phyloP scores from a whole-genome alignment of 2,329 filamentous ascomycete species.

The Colletotrichum simmondsii region DNA sequence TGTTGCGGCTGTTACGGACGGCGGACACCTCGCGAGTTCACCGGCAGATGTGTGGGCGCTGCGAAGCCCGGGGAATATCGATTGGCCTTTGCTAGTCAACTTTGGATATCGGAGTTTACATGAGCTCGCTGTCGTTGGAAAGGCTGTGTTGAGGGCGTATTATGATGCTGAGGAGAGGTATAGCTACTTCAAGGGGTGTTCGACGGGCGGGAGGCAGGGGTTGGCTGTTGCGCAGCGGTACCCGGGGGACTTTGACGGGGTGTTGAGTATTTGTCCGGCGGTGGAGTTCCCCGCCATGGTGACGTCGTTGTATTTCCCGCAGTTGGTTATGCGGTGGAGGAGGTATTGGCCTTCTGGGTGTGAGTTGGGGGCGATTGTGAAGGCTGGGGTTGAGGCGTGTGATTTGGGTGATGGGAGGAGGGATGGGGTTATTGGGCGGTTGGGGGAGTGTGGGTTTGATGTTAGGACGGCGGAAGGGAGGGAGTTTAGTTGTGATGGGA shows the following conservation, averaged over 20 bases:
- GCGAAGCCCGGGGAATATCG: constrained; percentile 13
- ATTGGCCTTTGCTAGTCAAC: constrained; percentile 2
- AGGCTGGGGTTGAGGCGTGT: constrained; percentile 49
- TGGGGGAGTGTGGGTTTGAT: constrained; percentile 30
- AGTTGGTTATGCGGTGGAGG: neutral
- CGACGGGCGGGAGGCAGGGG: constrained; percentile 69
- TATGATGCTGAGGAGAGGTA: constrained; percentile 55
- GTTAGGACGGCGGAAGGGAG: constrained; percentile 28
- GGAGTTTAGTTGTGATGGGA: constrained; percentile 32
- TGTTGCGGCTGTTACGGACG: constrained; percentile 38
- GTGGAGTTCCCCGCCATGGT: constrained; percentile 37
- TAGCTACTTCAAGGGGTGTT: constrained; percentile 67
- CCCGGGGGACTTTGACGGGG: constrained; percentile 68
- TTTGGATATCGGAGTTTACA: constrained; percentile 12
- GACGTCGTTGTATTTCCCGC: neutral
- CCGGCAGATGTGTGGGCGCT: constrained; percentile 33
- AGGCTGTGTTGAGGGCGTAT: constrained; percentile 56
- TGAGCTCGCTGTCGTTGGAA: constrained; percentile 57
- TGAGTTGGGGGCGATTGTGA: constrained; percentile 47
- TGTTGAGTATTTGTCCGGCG: constrained; percentile 60
- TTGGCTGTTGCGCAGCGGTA: constrained; percentile 64
- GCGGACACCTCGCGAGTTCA: constrained; percentile 32
- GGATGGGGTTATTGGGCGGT: constrained; percentile 53
- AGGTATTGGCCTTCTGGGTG: constrained; percentile 9
- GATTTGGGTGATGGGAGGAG: constrained; percentile 58